Evolutionary conservation across 78 protist genomes (phyloP).

Genomic region (Protostelium mycophagum): DNA sequence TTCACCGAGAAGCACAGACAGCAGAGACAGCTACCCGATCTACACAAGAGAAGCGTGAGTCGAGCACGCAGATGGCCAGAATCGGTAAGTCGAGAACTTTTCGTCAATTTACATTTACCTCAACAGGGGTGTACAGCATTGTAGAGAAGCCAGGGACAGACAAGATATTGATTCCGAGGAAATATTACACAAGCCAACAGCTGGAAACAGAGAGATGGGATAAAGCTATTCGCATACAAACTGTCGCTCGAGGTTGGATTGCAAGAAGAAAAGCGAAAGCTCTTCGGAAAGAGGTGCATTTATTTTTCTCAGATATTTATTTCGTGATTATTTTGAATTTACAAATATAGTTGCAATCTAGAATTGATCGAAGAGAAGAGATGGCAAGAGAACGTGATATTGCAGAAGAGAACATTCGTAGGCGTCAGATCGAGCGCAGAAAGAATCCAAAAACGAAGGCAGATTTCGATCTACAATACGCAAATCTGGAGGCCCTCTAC

Average conservation of each 20-base stretch:
- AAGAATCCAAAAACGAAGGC: constrained; percentile 54
- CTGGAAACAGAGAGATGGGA: constrained; percentile 13
- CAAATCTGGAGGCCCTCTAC: constrained; percentile 73
- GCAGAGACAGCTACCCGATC: not conserved
- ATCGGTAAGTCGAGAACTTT: not conserved
- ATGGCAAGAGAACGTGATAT: not conserved
- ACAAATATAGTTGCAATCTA: not conserved
- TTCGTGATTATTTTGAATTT: too few species aligned
- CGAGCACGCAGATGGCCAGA: not conserved
- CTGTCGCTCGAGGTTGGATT: constrained; percentile 53
- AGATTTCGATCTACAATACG: constrained; percentile 63
- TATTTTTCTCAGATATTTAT: too few species aligned
- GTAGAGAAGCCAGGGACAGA: constrained; percentile 15
- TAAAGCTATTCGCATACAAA: constrained; percentile 35
- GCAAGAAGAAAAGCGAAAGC: constrained; percentile 41
- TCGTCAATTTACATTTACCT: not conserved
- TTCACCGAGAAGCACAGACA: not conserved
- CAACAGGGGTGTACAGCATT: not conserved
- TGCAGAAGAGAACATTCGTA: not conserved
- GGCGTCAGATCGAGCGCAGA: constrained; percentile 59
- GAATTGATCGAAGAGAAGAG: constrained; percentile 17
- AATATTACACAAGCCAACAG: constrained; percentile 47
- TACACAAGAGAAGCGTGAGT: not conserved
- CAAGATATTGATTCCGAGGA: constrained; percentile 8
- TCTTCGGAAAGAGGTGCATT: constrained; percentile 7